A percentile compares a stretch with the other conserved stretches of the same genome.
phyloP scores from a whole-genome alignment of 2,329 filamentous ascomycete genomes.

The Colletotrichum limetticola region DNA sequence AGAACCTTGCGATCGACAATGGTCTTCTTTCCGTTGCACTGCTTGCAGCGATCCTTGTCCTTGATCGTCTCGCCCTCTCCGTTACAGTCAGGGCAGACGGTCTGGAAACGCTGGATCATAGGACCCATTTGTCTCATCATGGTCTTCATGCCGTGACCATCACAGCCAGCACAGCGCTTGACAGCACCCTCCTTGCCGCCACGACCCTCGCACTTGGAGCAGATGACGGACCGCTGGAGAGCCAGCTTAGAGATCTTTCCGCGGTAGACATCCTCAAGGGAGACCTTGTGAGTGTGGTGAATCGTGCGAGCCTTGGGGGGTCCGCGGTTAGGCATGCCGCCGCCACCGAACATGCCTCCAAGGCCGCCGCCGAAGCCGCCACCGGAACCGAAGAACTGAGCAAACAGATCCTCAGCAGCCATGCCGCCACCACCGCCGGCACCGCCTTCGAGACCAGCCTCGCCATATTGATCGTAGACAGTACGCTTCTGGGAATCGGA shows the following conservation, averaged over 20 bases:
- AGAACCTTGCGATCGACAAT: slow-evolving; percentile 97
- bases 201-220: slow-evolving; percentile 90
- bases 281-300: slow-evolving; percentile 98
- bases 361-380: slow-evolving; percentile 78
- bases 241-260: slow-evolving; percentile 98
- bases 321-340: slow-evolving; percentile 81
- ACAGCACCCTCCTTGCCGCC: slow-evolving; percentile 99
- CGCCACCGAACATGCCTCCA: slow-evolving; percentile 80
- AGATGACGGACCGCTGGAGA: slow-evolving; percentile 97
- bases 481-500: slow-evolving; percentile 91
- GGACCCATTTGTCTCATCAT: slow-evolving; percentile 99
- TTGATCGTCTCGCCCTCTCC: slow-evolving; percentile 97
- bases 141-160: slow-evolving; percentile 97
- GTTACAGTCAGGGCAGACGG: slow-evolving; percentile 97
- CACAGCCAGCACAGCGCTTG: slow-evolving; percentile 89
- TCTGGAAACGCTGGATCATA: slow-evolving; percentile 99
- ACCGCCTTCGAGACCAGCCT: slow-evolving; percentile 93
- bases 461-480: slow-evolving; percentile 97
- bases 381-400: slow-evolving; percentile 88
- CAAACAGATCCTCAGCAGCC: slow-evolving; percentile 95
- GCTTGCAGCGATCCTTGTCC: slow-evolving; percentile 98
- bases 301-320: slow-evolving; percentile 93
- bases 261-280: slow-evolving; percentile 96
- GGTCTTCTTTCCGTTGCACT: slow-evolving; percentile 97
- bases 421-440: slow-evolving; percentile 81